Base-by-base conservation (phyloP, 192 early-diverging fungal species). In the Coemansia sp. region DNA sequence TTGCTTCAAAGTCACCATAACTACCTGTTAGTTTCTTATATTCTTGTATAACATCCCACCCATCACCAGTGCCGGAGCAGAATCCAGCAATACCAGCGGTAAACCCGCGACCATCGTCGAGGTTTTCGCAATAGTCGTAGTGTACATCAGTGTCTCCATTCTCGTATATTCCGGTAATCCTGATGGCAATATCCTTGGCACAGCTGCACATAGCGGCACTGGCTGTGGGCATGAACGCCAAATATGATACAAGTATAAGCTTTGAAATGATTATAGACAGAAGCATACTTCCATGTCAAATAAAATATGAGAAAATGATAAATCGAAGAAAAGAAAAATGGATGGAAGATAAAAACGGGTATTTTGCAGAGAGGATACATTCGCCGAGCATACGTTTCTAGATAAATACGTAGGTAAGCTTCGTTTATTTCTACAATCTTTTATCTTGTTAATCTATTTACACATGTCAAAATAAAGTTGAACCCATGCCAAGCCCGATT, bases 21-120 rank as follows among this genome's bases (percentile, higher is more conserved):
- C 71, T 64, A 3, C 75, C 72, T 28, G 78, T 65, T 4, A 65
- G 49, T 31, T 69, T 62, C 53, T 68, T 63, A 72, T 85, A 85
- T 7, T 58, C 40, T 40, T 79, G 45, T 52, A 86, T 67, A 9
- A 86, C 75, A n/a, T 69, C 18, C 72, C 70, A 79, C 1, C 78
- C 85, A 46, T 86, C 85, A 30, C 49, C 60, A 3, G 85, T 86
- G 26, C 72, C 79, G 7, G 82, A 81, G 46, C 70, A 73, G 55
- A 72, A 78, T 0, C 76, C 76, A 45, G 70, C 70, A 29, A 78
- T 73, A 16, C 76, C 76, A 3, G 76, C 57, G 21, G 76, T 78
- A 29, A 45, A 61, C 2, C 76, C 76, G 13, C 76, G 66, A 5
- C 76, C 76, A 12, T 78, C 76, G 16, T 65, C 39, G 2, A 73